Conservation (phyloP, 2,329 filamentous ascomycete species). For the Trichoderma brevicompactum region DNA sequence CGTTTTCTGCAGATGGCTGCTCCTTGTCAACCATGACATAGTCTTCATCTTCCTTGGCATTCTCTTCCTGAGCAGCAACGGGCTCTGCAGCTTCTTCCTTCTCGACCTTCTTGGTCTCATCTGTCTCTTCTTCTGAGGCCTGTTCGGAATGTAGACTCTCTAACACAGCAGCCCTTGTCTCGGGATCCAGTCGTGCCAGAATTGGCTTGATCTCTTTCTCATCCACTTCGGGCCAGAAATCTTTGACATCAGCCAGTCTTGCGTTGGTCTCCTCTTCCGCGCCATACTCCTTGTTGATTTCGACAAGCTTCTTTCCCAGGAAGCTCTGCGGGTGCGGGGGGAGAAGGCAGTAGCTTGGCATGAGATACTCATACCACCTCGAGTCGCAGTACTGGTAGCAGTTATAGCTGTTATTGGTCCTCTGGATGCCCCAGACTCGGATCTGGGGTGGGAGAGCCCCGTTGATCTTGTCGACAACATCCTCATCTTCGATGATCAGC, state of each 20-base stretch:
- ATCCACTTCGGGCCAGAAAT: conserved; percentile 84
- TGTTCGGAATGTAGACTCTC: conserved; percentile 59
- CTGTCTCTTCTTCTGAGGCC: conserved; percentile 34
- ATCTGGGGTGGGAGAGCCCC: conserved; percentile 83
- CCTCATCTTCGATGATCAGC: conserved; percentile 88
- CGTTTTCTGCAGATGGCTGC: conserved; percentile 22
- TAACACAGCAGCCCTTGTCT: conserved; percentile 65
- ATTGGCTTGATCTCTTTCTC: conserved; percentile 78
- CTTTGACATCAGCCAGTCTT: conserved; percentile 75
- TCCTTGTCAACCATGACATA: conserved; percentile 34
- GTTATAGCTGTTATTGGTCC: conserved; percentile 89
- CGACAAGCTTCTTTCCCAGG: conserved; percentile 80
- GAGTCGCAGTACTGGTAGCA: conserved; percentile 96
- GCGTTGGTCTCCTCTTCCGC: conserved; percentile 69
- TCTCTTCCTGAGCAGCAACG: conserved; percentile 29
- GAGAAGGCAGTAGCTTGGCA: conserved; percentile 89
- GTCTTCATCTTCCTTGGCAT: conserved; percentile 35
- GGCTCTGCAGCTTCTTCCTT: conserved; percentile 20
- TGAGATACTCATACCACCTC: conserved; percentile 94
- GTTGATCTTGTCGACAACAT: conserved; percentile 92
- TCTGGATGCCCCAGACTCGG: conserved; percentile 89
- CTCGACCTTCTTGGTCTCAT: conserved; percentile 31
- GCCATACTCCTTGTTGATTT: conserved; percentile 73
- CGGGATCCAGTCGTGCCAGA: conserved; percentile 64
- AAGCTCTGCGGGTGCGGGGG: conserved; percentile 90